Evolutionary conservation across 2,329 filamentous ascomycete species (phyloP), one percentile per base, ranked within the genome.

Genomic region (Phaeosphaeria sp.): DNA sequence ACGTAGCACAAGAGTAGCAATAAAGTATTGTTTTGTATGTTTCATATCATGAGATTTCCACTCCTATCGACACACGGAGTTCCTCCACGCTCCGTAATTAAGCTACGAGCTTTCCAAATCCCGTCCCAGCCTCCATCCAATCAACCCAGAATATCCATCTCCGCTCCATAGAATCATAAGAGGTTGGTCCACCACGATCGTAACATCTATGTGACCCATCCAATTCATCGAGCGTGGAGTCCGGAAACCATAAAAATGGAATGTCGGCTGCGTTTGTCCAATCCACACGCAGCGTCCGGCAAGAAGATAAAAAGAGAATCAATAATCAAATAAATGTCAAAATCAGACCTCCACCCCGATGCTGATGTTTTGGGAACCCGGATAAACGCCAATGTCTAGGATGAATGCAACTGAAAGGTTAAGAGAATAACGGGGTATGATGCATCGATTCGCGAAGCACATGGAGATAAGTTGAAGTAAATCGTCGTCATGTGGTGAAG

Each of bases 341-440:
- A 52, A 53, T 49, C 60, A 64, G 63, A 57, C 63, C 56, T 55
- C 64, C 66, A 57, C 58, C 64, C 59, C 56, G 52, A 70, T 70
- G 67, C 67, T 68, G 52, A 67, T 55, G 64, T 59, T 69, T 68
- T 70, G 63, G 53, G n/a, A n/a, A n/a, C n/a, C 64, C 59, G 49
- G 61, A 36, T 50, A 40, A 70, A 68, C 66, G 66, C 67, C 67
- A 44, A 52, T 66, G 59, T 70, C 64, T 68, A 59, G 57, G 44
- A 53, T 57, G n/a, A 63, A 69, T 69, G 67, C 64, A 67, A n/a
- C n/a, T 47, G 55, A 57, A 63, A 53, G 62, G 56, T 46, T 25
- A 27, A 49, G 53, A 52, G 40, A 39, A 24, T 57, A 61, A 60
- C 46, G 59, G 63, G 61, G 65, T 72, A 68, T 67, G 63, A 72